A percentile compares a stretch with the other conserved stretches of the same genome.
Evolutionary conservation across 2,329 filamentous ascomycete species (phyloP).

Genomic region (Beauveria sp.): DNA sequence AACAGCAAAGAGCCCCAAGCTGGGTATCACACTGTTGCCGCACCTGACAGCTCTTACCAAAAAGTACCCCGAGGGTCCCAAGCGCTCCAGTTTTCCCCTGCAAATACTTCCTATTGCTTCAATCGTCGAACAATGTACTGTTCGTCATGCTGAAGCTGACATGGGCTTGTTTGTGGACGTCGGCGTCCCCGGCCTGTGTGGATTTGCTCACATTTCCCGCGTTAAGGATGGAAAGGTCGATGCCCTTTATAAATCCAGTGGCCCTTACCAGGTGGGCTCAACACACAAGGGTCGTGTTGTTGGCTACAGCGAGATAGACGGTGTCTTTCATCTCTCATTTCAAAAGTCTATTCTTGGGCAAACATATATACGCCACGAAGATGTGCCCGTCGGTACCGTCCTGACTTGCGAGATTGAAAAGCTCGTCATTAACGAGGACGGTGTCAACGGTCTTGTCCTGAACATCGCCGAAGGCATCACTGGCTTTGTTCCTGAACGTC

Average conservation of each 20-base stretch:
- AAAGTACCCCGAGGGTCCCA: slow-evolving; percentile 29
- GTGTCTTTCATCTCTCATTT: slow-evolving; percentile 76
- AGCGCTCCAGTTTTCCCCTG: slow-evolving; percentile 41
- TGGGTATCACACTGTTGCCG: slow-evolving; percentile 83
- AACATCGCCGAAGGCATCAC: slow-evolving; percentile 79
- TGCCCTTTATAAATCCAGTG: slow-evolving; percentile 65
- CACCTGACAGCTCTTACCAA: slow-evolving; percentile 62
- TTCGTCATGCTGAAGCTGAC: slow-evolving; percentile 70
- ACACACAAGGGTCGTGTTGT: slow-evolving; percentile 75
- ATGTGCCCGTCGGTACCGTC: slow-evolving; percentile 72
- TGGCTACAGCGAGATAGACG: slow-evolving; percentile 81
- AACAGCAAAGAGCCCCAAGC: slow-evolving; percentile 66
- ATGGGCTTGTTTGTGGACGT: slow-evolving; percentile 76
- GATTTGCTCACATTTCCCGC: slow-evolving; percentile 91
- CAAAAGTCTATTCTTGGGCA: slow-evolving; percentile 78
- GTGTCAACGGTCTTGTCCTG: slow-evolving; percentile 73
- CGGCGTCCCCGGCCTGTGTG: slow-evolving; percentile 55
- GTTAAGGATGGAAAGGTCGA: slow-evolving; percentile 88
- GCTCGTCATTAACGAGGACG: slow-evolving; percentile 68
- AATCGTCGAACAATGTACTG: slow-evolving; percentile 67
- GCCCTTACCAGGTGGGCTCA: slow-evolving; percentile 70
- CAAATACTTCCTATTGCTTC: slow-evolving; percentile 63
- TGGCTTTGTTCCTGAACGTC: slow-evolving; percentile 80
- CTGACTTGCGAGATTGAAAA: slow-evolving; percentile 81
- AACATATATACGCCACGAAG: slow-evolving; percentile 83